Conservation (phyloP, 1,284 basidiomycete species). For the Marasmius fiardii region DNA sequence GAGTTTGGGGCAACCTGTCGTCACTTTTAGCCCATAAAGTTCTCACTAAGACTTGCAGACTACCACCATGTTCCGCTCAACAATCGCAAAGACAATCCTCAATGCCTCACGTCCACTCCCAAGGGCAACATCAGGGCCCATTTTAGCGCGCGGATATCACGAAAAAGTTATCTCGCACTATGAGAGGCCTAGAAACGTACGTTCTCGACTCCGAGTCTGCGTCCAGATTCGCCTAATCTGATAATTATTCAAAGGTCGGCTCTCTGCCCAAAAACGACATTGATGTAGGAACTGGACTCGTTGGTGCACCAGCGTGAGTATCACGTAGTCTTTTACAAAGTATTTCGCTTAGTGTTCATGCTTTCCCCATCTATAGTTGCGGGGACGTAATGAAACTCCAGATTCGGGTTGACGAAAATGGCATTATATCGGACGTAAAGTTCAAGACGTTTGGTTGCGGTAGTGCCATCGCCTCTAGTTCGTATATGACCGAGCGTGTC, state of each 20-base stretch:
- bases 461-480: slow-evolving; percentile 95
- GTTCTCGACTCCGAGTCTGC: slow-evolving; percentile 35
- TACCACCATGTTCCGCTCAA: slow-evolving; percentile 61
- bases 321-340: background rate
- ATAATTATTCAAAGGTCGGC: slow-evolving; percentile 74
- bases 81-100: slow-evolving; percentile 48
- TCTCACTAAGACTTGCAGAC: slow-evolving; percentile 1
- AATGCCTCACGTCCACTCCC: slow-evolving; percentile 33
- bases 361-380: slow-evolving; percentile 45
- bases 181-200: slow-evolving; percentile 90
- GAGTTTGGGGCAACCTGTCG: background rate
- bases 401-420: slow-evolving; percentile 93
- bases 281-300: slow-evolving; percentile 96
- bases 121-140: slow-evolving; percentile 40
- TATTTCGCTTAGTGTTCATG: slow-evolving; percentile 15
- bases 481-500: slow-evolving; percentile 98
- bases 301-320: slow-evolving; percentile 95
- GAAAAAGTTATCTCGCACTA: slow-evolving; percentile 97
- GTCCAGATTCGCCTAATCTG: slow-evolving; percentile 48
- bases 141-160: slow-evolving; percentile 72
- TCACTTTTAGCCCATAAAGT: background rate
- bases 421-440: slow-evolving; percentile 97
- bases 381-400: slow-evolving; percentile 99
- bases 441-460: slow-evolving; percentile 99
- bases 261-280: slow-evolving; percentile 89